Conservation (phyloP, 306 rosid genomes). For the Quercus parvula region DNA sequence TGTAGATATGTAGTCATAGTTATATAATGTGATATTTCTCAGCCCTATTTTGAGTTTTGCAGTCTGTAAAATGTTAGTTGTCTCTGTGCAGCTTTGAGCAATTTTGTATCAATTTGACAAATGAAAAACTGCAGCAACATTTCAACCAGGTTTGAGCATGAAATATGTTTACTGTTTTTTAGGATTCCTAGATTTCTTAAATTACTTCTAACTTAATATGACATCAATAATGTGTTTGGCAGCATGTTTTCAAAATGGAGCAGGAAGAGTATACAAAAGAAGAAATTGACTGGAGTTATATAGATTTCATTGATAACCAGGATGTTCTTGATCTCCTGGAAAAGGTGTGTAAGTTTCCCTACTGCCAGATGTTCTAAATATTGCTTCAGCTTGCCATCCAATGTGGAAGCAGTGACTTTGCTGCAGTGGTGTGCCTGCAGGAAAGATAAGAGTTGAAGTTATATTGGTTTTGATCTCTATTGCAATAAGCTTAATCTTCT, state of each 20-base stretch:
- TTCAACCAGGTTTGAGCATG: constrained; percentile 79
- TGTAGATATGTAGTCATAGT: not conserved
- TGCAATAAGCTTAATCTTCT: not conserved
- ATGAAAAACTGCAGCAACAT: constrained; percentile 98
- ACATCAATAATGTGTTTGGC: constrained; percentile 29
- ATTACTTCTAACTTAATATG: constrained; percentile 10
- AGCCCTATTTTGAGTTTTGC: constrained; percentile 6
- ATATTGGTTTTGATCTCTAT: not conserved
- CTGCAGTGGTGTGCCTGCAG: not conserved
- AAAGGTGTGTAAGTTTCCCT: constrained; percentile 55
- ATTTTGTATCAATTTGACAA: constrained; percentile 96
- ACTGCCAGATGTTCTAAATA: not conserved
- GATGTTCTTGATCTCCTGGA: constrained; percentile 95
- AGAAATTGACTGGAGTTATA: constrained; percentile 95
- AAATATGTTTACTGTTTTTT: constrained; percentile 17
- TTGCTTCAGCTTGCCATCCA: constrained; percentile 12
- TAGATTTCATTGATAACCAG: constrained; percentile 90
- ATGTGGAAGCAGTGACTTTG: constrained; percentile 1
- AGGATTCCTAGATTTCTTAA: constrained; percentile 14
- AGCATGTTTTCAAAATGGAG: constrained; percentile 99
- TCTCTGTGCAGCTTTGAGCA: constrained; percentile 84
- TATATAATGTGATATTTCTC: not conserved
- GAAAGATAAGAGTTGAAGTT: not conserved
- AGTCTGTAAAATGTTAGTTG: not conserved
- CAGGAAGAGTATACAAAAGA: constrained; percentile 97